Base-by-base conservation (phyloP, 176 grass and related monocot species). In the Hordeum vulgare region DNA sequence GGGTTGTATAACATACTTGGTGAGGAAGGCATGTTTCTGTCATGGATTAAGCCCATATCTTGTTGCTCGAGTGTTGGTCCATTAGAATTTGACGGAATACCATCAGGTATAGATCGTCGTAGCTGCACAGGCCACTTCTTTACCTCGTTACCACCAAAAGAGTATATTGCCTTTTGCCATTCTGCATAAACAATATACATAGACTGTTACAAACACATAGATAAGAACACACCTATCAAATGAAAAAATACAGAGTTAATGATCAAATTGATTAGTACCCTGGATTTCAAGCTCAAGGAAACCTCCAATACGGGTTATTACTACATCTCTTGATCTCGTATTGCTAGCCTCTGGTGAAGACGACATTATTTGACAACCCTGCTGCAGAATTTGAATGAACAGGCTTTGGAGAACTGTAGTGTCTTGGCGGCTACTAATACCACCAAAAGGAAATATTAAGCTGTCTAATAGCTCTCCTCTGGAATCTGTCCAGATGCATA, bases 251-350 rank as follows among this genome's bases (percentile, higher is more conserved):
- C 4, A 68, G 69, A 75, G 20, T 90, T 57, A 63, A 63, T 24
- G 42, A 29, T 75, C 59, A 61, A 81, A 73, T 2, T 6, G 34
- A 2, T 61, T 12, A 79, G 45, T 86, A 99, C 97, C 97, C 93
- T 94, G 97, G 77, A 92, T 94, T 90, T 99, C 97, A 89, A 99
- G 97, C 85, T 99, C 93, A 69, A 99, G 92, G 78, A 99, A 99
- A 73, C 89, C 87, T 74, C 97, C 97, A 35, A 92, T 86, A 13
- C 91, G 89, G 78, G 97, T 89, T 75, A 99, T 99, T 81, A 96
- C 66, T 51, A 99, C 61, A 86, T 99, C 96, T 68, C 93, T 94
- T 54, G 96, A 81, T 80, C 61, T 90, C 47, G 59, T 84, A 85
- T 85, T 88, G 87, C 64, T 85, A 10, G 68, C 78, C 68, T 96